Evolutionary conservation across 2,329 filamentous ascomycete genomes (phyloP), one percentile per base, ranked within the genome.

Genomic region (Didymella exigua): DNA sequence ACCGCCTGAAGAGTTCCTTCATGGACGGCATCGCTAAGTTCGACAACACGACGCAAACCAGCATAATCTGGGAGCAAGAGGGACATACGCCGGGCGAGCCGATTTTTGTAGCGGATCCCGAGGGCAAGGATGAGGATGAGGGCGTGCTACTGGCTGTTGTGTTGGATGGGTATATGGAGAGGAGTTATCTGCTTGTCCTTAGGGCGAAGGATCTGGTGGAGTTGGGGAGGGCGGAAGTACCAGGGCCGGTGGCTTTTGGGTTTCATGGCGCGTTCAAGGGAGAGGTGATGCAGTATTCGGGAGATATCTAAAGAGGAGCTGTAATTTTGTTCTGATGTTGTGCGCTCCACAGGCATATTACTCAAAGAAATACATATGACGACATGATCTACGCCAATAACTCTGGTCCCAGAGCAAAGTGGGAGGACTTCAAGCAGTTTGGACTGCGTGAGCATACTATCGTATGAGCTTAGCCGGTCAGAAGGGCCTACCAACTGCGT

Each of bases 81-180:
- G 86, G 82, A 0, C 86, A 90, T 63, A 87, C 86, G 0, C 88
- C 89, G 0, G 84, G 88, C 1, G 89, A 91, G 71, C 79, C 87
- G 0, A 85, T 91, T 27, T 91, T 90, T 58, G 78, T 91, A 1
- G 76, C 81, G 1, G 74, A 80, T 27, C 83, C 83, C 0, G 72
- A 76, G 11, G 76, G 72, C 1, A 62, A 64, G 2, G 79, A 76
- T 0, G 87, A 89, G 66, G 88, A 90, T 61, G 85, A 86, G 49
- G 86, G 86, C 0, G 81, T 86, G 1, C 51, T 89, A 18, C 66
- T 89, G 52, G 84, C 78, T 41, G 81, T 90, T 1, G 83, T 90
- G 4, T 77, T 90, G 2, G 85, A 91, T 66, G 86, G 87, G 0
- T 66, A 72, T n/a, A 75, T 73, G 5, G 78, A 79, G 58, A 82